These are phyloP conservation scores for Cryptococcus deneoformans DNA, from an alignment of 1,284 basidiomycete genomes.

Conservation along the genomic window DNA sequence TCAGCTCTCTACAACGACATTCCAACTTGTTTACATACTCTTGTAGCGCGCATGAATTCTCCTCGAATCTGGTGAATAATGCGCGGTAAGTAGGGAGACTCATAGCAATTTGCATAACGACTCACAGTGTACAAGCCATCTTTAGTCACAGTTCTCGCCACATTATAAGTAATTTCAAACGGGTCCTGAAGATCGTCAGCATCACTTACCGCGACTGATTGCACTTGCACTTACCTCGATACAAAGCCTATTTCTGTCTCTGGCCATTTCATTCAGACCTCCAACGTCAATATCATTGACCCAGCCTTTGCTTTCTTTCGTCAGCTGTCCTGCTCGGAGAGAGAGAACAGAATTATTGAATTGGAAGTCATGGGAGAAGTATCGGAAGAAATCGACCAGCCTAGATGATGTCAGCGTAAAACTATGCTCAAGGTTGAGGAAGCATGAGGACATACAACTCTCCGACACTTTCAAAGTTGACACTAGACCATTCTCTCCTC, in stretches of 20 bases:
- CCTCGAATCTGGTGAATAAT: constrained; percentile 72
- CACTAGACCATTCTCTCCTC: constrained; percentile 87
- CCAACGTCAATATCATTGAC: constrained; percentile 66
- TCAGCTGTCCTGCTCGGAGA: constrained; percentile 81
- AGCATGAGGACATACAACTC: constrained; percentile 64
- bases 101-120: constrained; percentile 8
- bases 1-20: background rate
- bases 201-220: background rate
- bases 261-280: constrained; percentile 61
- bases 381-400: constrained; percentile 96
- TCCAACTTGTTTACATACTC: constrained; percentile 47
- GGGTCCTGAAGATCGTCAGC: constrained; percentile 65
- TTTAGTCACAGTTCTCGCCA: constrained; percentile 91
- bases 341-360: constrained; percentile 87
- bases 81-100: background rate
- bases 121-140: constrained; percentile 90
- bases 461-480: constrained; percentile 87
- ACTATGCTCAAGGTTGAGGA: too few relatives aligned
- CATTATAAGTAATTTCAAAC: constrained; percentile 93
- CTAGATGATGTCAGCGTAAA: constrained; percentile 48
- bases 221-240: constrained; percentile 65
- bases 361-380: constrained; percentile 88
- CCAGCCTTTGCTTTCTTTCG: constrained; percentile 92
- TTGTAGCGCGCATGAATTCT: constrained; percentile 94
- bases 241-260: constrained; percentile 88